Percentiles rank a stretch among this genome's conserved stretches.
phyloP scores from a whole-genome alignment of 2,329 filamentous ascomycete species.

The Alternaria sp. region DNA sequence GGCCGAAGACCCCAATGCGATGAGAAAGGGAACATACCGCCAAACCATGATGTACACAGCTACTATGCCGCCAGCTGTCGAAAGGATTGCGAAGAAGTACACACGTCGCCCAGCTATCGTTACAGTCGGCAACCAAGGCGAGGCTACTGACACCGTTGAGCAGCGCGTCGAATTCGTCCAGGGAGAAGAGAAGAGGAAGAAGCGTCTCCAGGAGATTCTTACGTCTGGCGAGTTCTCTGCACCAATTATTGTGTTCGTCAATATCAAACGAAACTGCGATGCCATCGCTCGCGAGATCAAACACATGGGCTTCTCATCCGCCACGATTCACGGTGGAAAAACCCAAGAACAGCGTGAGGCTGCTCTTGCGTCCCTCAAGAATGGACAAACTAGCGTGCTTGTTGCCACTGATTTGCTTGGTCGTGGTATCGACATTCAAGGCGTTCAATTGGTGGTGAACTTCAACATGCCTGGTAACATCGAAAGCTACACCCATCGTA shows the following conservation, averaged over 20 bases:
- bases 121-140: conserved; percentile 91
- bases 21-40: conserved; percentile 86
- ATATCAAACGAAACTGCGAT: conserved; percentile 99
- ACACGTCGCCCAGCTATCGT: conserved; percentile 91
- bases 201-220: conserved; percentile 91
- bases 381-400: conserved; percentile 82
- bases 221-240: conserved; percentile 79
- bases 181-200: conserved; percentile 96
- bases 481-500: conserved; percentile 94
- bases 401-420: conserved; percentile 96
- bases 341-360: conserved; percentile 98
- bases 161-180: conserved; percentile 92
- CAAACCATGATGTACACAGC: conserved; percentile 99
- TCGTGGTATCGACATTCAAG: conserved; percentile 95
- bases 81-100: conserved; percentile 97
- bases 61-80: conserved; percentile 92
- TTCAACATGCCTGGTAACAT: conserved; percentile 98
- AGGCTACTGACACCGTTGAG: conserved; percentile 97
- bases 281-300: conserved; percentile 94
- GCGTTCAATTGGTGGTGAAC: conserved; percentile 94
- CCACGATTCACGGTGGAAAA: conserved; percentile 94
- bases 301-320: conserved; percentile 86
- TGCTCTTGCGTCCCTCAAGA: conserved; percentile 83
- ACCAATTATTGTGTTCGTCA: conserved; percentile 99
- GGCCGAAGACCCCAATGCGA: conserved; percentile 85